Base-by-base conservation (phyloP, 2,329 filamentous ascomycete genomes). In the Cordyceps militaris region DNA sequence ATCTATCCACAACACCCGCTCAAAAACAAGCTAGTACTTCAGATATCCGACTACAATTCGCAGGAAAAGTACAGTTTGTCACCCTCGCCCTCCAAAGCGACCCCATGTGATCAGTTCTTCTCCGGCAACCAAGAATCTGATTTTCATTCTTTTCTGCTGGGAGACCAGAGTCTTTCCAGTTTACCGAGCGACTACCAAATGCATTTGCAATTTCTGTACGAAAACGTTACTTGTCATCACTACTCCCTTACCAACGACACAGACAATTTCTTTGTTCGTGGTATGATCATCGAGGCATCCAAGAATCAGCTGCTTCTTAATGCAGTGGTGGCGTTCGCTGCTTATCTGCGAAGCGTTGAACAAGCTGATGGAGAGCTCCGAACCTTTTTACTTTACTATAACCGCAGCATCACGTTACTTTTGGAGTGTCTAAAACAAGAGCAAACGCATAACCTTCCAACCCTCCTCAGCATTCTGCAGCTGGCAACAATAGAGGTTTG, bases 401-500 rank as follows among this genome's bases (percentile, higher is more conserved):
- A 96, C 71, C 87, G 85, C 67, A 92, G 93, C 10, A 87, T 99
- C 28, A 87, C 82, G 1, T 74, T 91, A 26, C 79, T 99, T 19
- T 79, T 95, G 9, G 79, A 80, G 34, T 87, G 85, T 4, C 74
- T 97, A 19, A 84, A 85, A 61, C 85, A 81, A 56, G 85, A 84
- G 58, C 86, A 91, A 62, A 83, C 83, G 60, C 85, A 89, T 62
- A 87, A 76, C 34, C 78, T 91, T 51, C 82, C 86, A 7, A 96
- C 87, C 0, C 76, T 97, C 32, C 71, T 97, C 60, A 95, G 93
- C 0, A 92, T 97, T 21, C 75, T 99, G 43, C 92, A 97, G 66
- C 81, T 97, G 51, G 91, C 92, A 57, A 95, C 90, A 3, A 94
- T 97, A 57, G 94, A 99, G 82, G 91, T 95, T 78, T 67, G 76